Percentiles rank a stretch among this genome's conserved stretches.
Conservation (phyloP, 176 grass and related monocot species). For the Rhynchospora pubera region DNA sequence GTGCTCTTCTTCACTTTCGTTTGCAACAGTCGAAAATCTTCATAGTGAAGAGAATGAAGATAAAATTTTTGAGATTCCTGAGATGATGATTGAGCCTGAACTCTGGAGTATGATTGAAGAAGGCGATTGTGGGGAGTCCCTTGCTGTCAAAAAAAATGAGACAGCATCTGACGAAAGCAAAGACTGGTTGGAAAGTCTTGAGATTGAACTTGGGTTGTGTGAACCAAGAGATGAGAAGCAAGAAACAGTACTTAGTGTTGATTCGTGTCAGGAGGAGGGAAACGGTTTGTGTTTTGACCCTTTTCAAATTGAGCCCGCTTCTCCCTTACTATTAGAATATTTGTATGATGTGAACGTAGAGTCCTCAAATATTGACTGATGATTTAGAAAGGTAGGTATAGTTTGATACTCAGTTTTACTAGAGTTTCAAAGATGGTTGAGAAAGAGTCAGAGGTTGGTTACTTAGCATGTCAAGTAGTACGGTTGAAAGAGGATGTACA, state of each 20-base stretch:
- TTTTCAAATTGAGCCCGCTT: slow-evolving; percentile 22
- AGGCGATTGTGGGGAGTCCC: neutral
- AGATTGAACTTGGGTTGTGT: slow-evolving; percentile 65
- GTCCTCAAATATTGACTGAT: slow-evolving; percentile 9
- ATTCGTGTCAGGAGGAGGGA: neutral
- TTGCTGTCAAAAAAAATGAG: neutral
- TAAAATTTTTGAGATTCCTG: slow-evolving; percentile 43
- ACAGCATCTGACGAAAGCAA: slow-evolving; percentile 17
- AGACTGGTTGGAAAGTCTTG: slow-evolving; percentile 60
- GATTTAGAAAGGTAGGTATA: slow-evolving; percentile 1
- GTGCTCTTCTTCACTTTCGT: slow-evolving; percentile 45
- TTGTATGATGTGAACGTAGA: slow-evolving; percentile 19
- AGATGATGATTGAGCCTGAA: slow-evolving; percentile 42
- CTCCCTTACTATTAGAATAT: slow-evolving; percentile 20
- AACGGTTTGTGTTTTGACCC: neutral
- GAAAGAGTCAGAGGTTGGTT: neutral
- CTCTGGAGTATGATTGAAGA: slow-evolving; percentile 61
- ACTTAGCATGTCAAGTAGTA: neutral
- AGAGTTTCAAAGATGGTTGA: slow-evolving; percentile 19
- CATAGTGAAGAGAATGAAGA: neutral
- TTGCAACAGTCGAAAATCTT: slow-evolving; percentile 14
- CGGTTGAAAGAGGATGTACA: neutral
- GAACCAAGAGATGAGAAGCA: slow-evolving; percentile 21
- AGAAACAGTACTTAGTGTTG: slow-evolving; percentile 2
- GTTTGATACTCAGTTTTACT: slow-evolving; percentile 4